These are phyloP conservation scores for Diutina mesorugosa DNA, from an alignment of 1,139 yeast genomes.

Conservation along the genomic window DNA sequence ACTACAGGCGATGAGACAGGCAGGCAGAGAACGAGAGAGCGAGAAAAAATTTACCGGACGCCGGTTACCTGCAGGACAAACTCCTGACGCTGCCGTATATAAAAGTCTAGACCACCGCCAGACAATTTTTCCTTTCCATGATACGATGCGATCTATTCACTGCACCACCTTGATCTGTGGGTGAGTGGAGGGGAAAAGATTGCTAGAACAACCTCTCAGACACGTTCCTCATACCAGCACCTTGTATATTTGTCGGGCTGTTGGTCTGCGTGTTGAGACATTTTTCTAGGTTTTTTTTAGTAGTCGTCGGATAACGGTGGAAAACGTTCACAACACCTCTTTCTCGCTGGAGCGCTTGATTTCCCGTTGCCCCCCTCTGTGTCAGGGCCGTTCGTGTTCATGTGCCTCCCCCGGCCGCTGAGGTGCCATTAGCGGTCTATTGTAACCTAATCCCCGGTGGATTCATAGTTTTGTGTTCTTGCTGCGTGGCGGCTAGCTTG, in stretches of 20 bases:
- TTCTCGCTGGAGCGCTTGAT: too few species aligned
- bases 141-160: conserved; percentile 52
- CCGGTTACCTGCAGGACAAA: neutral
- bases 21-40: neutral
- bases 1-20: neutral
- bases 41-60: neutral
- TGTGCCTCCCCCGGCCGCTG: neutral
- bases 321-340: too few species aligned
- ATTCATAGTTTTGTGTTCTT: neutral
- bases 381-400: neutral
- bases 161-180: conserved; percentile 37
- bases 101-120: conserved; percentile 1
- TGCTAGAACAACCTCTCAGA: conserved; percentile 20
- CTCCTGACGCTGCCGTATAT: neutral
- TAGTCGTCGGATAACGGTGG: too few species aligned
- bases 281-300: neutral
- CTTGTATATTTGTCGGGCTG: too few species aligned
- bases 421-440: neutral
- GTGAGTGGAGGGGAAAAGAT: conserved; percentile 39
- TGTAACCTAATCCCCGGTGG: neutral
- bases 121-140: conserved; percentile 16
- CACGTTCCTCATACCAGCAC: conserved; percentile 25
- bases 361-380: neutral
- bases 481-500: neutral
- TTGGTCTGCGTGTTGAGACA: conserved; percentile 1